Evolutionary conservation across 257 asterid species (phyloP).

Genomic region (Scutellaria baicalensis): DNA sequence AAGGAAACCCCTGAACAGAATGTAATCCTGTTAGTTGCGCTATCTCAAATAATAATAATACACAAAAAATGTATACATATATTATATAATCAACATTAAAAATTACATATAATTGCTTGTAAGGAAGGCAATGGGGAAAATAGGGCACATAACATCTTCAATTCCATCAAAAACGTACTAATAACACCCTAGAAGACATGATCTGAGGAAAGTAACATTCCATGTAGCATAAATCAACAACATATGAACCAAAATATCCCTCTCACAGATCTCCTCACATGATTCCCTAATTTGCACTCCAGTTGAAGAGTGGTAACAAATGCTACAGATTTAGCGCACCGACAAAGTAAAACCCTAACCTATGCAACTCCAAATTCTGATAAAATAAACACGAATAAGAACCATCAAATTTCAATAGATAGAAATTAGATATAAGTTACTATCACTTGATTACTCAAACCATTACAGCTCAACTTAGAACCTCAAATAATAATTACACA

Average conservation of each 20-base stretch:
- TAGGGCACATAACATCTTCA: conserved; percentile 1
- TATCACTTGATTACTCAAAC: not conserved
- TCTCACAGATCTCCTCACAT: not conserved
- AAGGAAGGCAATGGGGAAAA: not conserved
- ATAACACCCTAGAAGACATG: not conserved
- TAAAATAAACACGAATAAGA: not conserved
- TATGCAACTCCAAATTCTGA: conserved; percentile 6
- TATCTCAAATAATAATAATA: not conserved
- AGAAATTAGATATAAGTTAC: not conserved
- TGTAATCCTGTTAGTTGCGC: conserved; percentile 11
- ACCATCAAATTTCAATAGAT: conserved; percentile 5
- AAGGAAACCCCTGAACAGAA: conserved; percentile 66
- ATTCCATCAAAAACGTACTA: not conserved
- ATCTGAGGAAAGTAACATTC: not conserved
- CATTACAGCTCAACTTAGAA: conserved; percentile 5
- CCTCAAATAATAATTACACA: not conserved
- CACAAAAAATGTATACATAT: not conserved
- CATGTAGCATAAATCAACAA: not conserved
- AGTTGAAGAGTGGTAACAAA: not conserved
- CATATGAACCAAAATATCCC: not conserved
- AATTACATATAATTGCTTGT: not conserved
- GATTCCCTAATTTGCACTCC: not conserved
- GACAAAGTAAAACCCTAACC: conserved; percentile 18
- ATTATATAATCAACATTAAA: not conserved
- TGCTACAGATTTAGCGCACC: not conserved